These are phyloP conservation scores for Aspergillus panamensis DNA, from an alignment of 495 filamentous ascomycete genomes.

Conservation along the genomic window DNA sequence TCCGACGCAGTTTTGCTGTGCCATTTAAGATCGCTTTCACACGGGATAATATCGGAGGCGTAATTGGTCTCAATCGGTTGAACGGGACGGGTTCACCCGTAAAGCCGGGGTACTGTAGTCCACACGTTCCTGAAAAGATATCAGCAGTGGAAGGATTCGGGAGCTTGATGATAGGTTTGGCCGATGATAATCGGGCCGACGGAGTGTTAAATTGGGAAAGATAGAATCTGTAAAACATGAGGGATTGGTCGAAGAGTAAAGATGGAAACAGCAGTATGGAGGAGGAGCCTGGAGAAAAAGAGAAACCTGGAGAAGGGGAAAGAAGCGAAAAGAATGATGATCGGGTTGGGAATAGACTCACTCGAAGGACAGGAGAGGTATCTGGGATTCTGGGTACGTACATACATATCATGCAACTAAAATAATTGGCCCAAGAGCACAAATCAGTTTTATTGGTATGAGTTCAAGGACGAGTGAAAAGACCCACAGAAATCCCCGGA, in stretches of 20 bases:
- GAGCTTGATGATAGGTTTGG: slow-evolving; percentile 11
- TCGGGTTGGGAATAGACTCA: background rate
- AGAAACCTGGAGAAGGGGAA: background rate
- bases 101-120: background rate
- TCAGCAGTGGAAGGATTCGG: slow-evolving; percentile 16
- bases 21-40: background rate
- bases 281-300: background rate
- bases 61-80: background rate
- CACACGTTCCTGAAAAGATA: slow-evolving; percentile 1
- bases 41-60: background rate
- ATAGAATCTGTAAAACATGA: background rate
- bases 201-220: background rate
- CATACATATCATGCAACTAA: background rate
- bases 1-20: background rate
- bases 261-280: background rate
- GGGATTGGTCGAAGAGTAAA: background rate
- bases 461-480: background rate
- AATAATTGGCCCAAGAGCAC: background rate
- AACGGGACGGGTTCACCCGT: background rate
- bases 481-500: slow-evolving; percentile 17
- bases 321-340: slow-evolving; percentile 1
- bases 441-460: background rate
- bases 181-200: background rate
- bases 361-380: background rate
- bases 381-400: too few relatives aligned